Conservation (phyloP, 208 protist species). For the Blechomonas ayalai region DNA sequence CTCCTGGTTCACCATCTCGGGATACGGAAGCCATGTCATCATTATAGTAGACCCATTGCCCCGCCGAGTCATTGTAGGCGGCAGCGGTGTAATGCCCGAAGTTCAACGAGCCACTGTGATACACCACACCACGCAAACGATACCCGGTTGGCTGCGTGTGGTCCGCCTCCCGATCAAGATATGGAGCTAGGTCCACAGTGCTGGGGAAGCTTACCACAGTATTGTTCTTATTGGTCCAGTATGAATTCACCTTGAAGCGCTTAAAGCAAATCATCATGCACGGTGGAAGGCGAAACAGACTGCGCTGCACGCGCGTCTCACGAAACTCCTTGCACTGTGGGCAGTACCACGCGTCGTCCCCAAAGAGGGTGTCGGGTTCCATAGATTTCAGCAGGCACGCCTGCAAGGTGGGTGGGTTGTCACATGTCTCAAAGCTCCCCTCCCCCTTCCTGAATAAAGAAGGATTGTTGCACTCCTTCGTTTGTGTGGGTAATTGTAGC, state of each 20-base stretch:
- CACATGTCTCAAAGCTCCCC: no score
- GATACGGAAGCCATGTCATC: constrained; percentile 34
- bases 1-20: constrained; percentile 7
- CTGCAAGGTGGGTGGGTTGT: constrained; percentile 5
- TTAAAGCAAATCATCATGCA: constrained; percentile 75
- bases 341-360: constrained; percentile 68
- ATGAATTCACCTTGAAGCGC: constrained; percentile 62
- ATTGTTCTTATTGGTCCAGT: constrained; percentile 63
- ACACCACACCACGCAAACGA: constrained; percentile 60
- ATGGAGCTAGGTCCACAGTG: constrained; percentile 43
- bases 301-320: constrained; percentile 39
- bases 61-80: constrained; percentile 32
- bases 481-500: no score
- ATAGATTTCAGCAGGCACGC: constrained; percentile 11
- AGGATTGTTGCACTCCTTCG: no score
- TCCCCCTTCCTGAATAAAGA: no score
- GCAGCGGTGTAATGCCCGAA: constrained; percentile 82
- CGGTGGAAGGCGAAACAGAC: constrained; percentile 59
- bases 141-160: constrained; percentile 54
- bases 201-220: constrained; percentile 46
- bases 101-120: constrained; percentile 63
- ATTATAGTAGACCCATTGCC: constrained; percentile 75
- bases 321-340: constrained; percentile 52
- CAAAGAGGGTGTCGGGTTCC: constrained; percentile 39
- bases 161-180: constrained; percentile 41